Evolutionary conservation across 352 stramenopile species (phyloP), one percentile per base, ranked within the genome.

Genomic region (Phytopythium sindhum): DNA sequence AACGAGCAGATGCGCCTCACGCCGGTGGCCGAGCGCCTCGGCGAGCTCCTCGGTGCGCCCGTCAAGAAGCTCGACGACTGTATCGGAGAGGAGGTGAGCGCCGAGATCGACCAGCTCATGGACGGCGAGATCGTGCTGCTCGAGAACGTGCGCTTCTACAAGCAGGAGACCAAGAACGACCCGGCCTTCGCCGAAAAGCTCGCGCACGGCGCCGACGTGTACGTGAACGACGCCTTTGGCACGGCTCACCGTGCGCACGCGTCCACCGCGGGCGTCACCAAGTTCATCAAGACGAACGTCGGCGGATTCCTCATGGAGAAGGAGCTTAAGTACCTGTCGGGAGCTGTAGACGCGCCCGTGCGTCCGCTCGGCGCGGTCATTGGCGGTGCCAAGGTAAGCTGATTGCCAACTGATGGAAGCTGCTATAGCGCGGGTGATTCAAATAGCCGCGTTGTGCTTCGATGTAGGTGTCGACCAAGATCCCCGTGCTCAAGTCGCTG

Each of bases 211-310:
- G 96, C 96, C 61, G 93, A 98, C 61, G 70, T 98, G 55, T 99
- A 93, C 77, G 97, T 99, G 44, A 99, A 99, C 75, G 97, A 99
- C 76, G 97, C 97, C 11, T 99, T 99, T 73, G 97, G 97, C 60
- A 98, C 96, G 37, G 97, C 97, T 50, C 97, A 99, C 77, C 95
- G 97, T 65, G 97, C 97, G 37, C 97, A 99, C 67, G 95, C 94
- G 21, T 99, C 96, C n/a, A 99, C 96, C 1, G 96, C 97, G 67
- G 97, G 97, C 67, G 95, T 99, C 24, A 98, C 96, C 53, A 96
- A 98, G 72, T 97, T 95, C 84, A 88, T 99, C 45, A 67, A 88
- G 48, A 95, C 88, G 12, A 97, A 83, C 54, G 96, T 98, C 45
- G 95, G 88, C 55, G 97, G 97, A 57, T 98, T 98, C 72, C 80